phyloP scores from a whole-genome alignment of 139 green algal genomes.

The Penium margaritaceum region DNA sequence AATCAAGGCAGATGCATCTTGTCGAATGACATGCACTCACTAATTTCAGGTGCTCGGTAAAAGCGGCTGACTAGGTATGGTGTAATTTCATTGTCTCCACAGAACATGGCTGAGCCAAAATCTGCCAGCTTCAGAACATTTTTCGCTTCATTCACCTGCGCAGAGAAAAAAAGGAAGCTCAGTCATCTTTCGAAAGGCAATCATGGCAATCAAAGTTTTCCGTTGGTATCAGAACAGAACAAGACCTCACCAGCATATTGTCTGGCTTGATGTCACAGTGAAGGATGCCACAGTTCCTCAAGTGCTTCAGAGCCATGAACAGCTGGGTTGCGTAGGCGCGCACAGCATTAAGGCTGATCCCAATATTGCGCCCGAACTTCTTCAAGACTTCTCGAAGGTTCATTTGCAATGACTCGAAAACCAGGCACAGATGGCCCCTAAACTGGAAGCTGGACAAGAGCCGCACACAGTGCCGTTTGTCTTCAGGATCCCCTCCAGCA shows the following conservation, averaged over 20 bases:
- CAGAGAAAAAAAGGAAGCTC: no score
- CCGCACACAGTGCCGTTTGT: slow-evolving; percentile 79
- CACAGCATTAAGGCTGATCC: slow-evolving; percentile 83
- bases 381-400: slow-evolving; percentile 59
- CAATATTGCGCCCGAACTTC: slow-evolving; percentile 90
- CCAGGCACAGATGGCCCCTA: slow-evolving; percentile 87
- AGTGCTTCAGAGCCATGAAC: slow-evolving; percentile 83
- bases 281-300: slow-evolving; percentile 75
- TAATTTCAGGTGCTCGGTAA: slow-evolving; percentile 91
- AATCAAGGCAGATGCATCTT: no score
- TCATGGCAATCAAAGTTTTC: no score
- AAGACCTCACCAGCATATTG: slow-evolving; percentile 89
- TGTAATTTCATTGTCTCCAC: slow-evolving; percentile 88
- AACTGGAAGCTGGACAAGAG: slow-evolving; percentile 87
- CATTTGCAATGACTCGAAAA: slow-evolving; percentile 54
- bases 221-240: no score
- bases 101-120: slow-evolving; percentile 90
- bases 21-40: no score
- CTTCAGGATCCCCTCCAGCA: slow-evolving; percentile 68
- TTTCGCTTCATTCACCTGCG: slow-evolving; percentile 66
- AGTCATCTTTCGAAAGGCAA: no score
- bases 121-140: slow-evolving; percentile 82
- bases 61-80: slow-evolving; percentile 94
- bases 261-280: slow-evolving; percentile 99
- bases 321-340: slow-evolving; percentile 83